A percentile compares a stretch with the other conserved stretches of the same genome.
Conservation (phyloP, 495 filamentous ascomycete genomes). For the Aspergillus campestris region DNA sequence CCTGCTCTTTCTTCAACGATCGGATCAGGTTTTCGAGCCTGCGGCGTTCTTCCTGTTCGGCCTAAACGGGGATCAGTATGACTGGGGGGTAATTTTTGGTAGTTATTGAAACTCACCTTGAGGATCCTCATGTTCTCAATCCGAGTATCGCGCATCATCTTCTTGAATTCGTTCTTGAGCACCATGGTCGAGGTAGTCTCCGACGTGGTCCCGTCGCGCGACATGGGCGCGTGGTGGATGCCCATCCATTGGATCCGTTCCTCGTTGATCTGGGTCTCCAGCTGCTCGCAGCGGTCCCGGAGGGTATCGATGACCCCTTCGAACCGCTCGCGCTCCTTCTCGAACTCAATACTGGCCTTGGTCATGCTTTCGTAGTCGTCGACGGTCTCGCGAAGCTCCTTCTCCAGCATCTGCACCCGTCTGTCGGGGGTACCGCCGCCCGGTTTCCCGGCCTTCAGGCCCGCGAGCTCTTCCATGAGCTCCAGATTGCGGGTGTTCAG, state of each 20-base stretch:
- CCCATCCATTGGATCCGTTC: conserved; percentile 67
- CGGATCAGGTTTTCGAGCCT: conserved; percentile 54
- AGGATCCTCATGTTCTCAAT: conserved; percentile 60
- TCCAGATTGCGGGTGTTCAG: conserved; percentile 53
- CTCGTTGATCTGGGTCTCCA: conserved; percentile 62
- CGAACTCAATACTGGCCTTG: conserved; percentile 73
- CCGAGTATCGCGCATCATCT: conserved; percentile 81
- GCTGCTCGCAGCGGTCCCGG: conserved; percentile 57
- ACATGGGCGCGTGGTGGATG: conserved; percentile 44
- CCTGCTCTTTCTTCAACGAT: conserved; percentile 45
- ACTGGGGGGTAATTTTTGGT: background rate
- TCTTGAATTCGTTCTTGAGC: conserved; percentile 76
- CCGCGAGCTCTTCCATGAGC: conserved; percentile 50
- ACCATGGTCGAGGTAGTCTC: conserved; percentile 64
- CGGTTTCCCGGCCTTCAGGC: conserved; percentile 36
- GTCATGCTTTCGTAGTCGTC: conserved; percentile 83
- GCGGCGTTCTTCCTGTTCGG: conserved; percentile 65
- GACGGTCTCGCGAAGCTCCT: conserved; percentile 73
- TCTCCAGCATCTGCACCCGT: conserved; percentile 55
- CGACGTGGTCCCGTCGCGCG: conserved; percentile 33
- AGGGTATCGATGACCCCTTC: conserved; percentile 65
- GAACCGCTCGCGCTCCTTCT: conserved; percentile 72
- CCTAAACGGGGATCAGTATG: conserved; percentile 32
- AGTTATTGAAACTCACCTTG: conserved; percentile 44
- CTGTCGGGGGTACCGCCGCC: conserved; percentile 44